Conservation (phyloP, 148 eudicot genomes). For the Spergularia bocconei region DNA sequence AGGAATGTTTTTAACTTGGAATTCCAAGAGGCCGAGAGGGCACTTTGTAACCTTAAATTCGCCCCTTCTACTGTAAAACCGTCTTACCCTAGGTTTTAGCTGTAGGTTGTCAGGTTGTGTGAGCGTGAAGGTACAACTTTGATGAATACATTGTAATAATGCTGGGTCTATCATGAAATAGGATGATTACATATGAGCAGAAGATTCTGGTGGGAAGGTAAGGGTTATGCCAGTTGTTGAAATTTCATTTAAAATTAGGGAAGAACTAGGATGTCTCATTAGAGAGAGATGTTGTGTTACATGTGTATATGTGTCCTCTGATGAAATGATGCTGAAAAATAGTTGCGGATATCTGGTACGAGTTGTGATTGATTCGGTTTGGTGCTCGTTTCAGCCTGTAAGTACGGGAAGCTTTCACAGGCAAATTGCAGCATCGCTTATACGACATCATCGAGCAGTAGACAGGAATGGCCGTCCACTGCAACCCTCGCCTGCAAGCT, state of each 20-base stretch:
- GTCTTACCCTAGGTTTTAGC: too few relatives aligned
- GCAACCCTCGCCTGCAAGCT: slow-evolving; percentile 69
- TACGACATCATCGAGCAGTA: slow-evolving; percentile 51
- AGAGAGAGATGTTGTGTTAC: neutral
- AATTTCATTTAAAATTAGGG: neutral
- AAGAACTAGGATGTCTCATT: neutral
- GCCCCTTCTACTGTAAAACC: too few relatives aligned
- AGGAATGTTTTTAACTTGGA: too few relatives aligned
- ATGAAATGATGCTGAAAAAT: neutral
- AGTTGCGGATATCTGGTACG: neutral
- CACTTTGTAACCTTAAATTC: too few relatives aligned
- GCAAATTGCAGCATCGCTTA: slow-evolving; percentile 52
- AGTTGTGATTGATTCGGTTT: neutral
- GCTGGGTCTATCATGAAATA: neutral
- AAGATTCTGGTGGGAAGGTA: neutral
- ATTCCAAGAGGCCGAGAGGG: too few relatives aligned
- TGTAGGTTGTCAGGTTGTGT: too few relatives aligned
- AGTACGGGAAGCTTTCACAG: slow-evolving; percentile 53
- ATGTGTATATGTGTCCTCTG: neutral
- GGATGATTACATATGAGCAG: neutral
- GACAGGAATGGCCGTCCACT: slow-evolving; percentile 43
- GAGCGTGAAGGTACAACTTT: too few relatives aligned
- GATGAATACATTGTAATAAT: too few relatives aligned
- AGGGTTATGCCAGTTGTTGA: neutral
- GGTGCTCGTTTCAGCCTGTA: slow-evolving; percentile 41